A percentile compares a stretch with the other conserved stretches of the same genome.
phyloP scores from a whole-genome alignment of 495 filamentous ascomycete genomes.

The Penicillium robsamsonii region DNA sequence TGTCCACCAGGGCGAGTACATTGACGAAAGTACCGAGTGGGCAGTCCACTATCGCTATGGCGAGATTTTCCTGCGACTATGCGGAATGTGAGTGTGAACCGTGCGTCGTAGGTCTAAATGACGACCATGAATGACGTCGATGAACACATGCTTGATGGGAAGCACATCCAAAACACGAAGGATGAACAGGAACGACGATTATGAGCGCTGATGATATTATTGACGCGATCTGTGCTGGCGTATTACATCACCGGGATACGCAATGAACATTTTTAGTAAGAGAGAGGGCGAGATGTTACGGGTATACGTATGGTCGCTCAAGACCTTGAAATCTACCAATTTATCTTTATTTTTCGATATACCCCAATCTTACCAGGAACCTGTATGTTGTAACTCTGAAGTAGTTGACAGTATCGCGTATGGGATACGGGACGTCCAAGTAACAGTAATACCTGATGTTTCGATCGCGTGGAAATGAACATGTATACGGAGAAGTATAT shows the following conservation, averaged over 20 bases:
- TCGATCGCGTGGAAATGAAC: conserved; percentile 4
- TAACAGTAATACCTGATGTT: conserved; percentile 22
- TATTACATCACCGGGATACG: conserved; percentile 7
- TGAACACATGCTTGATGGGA: background rate
- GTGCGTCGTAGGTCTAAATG: background rate
- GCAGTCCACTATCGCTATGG: conserved; percentile 32
- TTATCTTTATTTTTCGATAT: background rate
- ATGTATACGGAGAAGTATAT: background rate
- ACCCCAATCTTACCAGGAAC: conserved; percentile 29
- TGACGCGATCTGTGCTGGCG: conserved; percentile 6
- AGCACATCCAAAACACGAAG: background rate
- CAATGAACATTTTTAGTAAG: background rate
- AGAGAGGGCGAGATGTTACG: background rate
- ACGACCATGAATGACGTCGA: background rate
- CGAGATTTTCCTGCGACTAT: conserved; percentile 28
- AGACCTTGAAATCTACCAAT: background rate
- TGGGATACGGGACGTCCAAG: conserved; percentile 15
- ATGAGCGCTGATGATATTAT: background rate
- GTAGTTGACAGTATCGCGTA: conserved; percentile 23
- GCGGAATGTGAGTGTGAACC: conserved; percentile 7
- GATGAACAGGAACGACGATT: background rate
- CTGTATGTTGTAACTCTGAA: conserved; percentile 4
- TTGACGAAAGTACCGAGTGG: conserved; percentile 23
- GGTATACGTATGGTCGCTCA: background rate
- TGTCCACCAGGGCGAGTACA: conserved; percentile 27